Percentiles rank a stretch among this genome's conserved stretches.
Evolutionary conservation across 495 filamentous ascomycete species (phyloP).

Genomic region (Penicillium diatomitis): DNA sequence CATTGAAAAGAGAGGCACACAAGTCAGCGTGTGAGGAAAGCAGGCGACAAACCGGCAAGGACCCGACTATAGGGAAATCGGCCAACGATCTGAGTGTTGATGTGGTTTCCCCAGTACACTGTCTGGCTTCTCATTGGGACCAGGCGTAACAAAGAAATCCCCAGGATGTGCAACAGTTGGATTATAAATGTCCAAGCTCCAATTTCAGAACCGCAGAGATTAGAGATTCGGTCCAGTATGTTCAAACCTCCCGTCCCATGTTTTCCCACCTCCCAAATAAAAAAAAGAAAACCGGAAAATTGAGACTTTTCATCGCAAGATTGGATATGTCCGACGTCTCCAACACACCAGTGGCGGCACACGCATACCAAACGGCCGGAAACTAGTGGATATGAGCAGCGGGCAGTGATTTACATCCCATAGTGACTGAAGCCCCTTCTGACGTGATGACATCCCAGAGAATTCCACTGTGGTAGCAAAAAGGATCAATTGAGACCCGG

Average conservation of each 20-base stretch:
- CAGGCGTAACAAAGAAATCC: slow-evolving; percentile 16
- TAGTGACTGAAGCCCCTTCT: background rate
- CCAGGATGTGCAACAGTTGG: slow-evolving; percentile 8
- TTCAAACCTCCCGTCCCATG: too few relatives aligned
- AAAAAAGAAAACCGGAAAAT: background rate
- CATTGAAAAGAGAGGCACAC: background rate
- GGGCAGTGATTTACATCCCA: too few relatives aligned
- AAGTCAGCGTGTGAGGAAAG: background rate
- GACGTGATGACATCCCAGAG: background rate
- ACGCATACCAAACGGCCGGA: background rate
- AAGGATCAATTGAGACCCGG: background rate
- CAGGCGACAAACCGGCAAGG: slow-evolving; percentile 1
- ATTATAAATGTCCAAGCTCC: slow-evolving; percentile 10
- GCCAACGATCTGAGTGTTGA: background rate
- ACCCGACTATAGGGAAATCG: background rate
- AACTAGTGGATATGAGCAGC: background rate
- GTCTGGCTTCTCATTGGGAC: slow-evolving; percentile 18
- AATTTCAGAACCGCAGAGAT: too few relatives aligned
- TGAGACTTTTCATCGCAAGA: background rate
- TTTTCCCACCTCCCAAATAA: too few relatives aligned
- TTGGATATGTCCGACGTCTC: background rate
- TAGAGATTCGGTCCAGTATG: too few relatives aligned
- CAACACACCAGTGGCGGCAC: background rate
- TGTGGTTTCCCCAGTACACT: slow-evolving; percentile 1
- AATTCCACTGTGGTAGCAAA: background rate